Evolutionary conservation across 306 rosid species (phyloP), one percentile per base, ranked within the genome.

Genomic region (Prunus mongolica): DNA sequence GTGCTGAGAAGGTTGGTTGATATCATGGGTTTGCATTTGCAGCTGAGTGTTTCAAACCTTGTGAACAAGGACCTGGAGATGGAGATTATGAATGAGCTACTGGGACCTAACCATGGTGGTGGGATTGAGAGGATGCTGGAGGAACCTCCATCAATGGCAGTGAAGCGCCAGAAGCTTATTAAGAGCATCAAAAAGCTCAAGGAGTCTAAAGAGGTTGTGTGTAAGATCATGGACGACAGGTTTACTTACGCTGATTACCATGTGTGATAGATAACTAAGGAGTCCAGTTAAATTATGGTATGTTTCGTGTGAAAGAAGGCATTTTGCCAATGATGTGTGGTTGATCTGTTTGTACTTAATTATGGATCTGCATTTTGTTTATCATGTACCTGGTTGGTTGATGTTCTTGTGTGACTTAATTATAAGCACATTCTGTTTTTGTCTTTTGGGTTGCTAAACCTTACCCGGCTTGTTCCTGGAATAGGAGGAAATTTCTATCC

Each of bases 121-220:
- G 67, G 67, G 67, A 62, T 62, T 62, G 67, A 62, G 38, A 62
- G 19, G 44, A 62, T 62, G 67, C n/a, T 62, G 67, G 67, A 62
- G 67, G 67, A 62, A 15, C 18, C 67, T 14, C 2, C 41, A 14
- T 62, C 67, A 6, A 15, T 30, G 0, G 67, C 67, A 14, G 67
- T 2, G 3, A 62, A 62, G 67, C 67, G 67, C 9, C 44, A 62
- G 67, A 62, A 62, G 22, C 67, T 62, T 5, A 27, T 12, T 20
- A 62, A 28, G 67, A 62, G 67, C n/a, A 62, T 62, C 20, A 62
- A 62, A 62, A 62, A 62, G 67, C 67, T 62, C 45, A 62, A 62
- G 67, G 67, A 62, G 16, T 14, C 67, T 7, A 28, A 28, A 28
- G 44, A 14, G 67, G 67, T 46, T 46, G 50, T 46, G 50, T 9